Conservation (phyloP, 1,284 basidiomycete species). For the Pyrrhoderma lamaoense region DNA sequence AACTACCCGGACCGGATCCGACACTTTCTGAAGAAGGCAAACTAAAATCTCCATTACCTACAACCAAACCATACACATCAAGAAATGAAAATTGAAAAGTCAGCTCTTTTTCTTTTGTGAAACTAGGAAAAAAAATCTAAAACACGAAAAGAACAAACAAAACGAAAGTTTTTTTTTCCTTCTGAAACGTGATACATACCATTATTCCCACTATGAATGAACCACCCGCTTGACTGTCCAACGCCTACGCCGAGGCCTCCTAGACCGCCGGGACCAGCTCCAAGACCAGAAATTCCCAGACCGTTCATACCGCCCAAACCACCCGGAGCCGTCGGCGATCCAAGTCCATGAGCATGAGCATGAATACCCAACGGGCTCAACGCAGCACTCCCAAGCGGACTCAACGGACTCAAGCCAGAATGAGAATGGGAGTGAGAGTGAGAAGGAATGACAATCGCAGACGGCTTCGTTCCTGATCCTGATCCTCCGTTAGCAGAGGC, state of each 20-base stretch:
- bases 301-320: slow-evolving; percentile 6
- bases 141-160: no score
- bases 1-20: slow-evolving; percentile 13
- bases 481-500: slow-evolving; percentile 7
- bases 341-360: slow-evolving; percentile 3
- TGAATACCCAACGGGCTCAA: slow-evolving; percentile 8
- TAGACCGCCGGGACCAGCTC: background rate
- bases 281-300: background rate
- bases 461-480: slow-evolving; percentile 11
- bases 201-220: background rate
- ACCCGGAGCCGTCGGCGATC: slow-evolving; percentile 5
- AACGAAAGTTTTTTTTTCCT: slow-evolving; percentile 1
- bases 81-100: no score
- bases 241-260: background rate
- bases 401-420: background rate
- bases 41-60: slow-evolving; percentile 25
- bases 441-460: slow-evolving; percentile 21
- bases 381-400: slow-evolving; percentile 10
- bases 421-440: background rate
- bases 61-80: background rate
- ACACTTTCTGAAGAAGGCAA: slow-evolving; percentile 37
- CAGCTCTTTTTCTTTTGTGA: no score
- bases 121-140: no score
- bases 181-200: slow-evolving; percentile 6
- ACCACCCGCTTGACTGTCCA: slow-evolving; percentile 8